These are phyloP conservation scores for Pleodorina starrii DNA, from an alignment of 139 green algal genomes.

Conservation along the genomic window DNA sequence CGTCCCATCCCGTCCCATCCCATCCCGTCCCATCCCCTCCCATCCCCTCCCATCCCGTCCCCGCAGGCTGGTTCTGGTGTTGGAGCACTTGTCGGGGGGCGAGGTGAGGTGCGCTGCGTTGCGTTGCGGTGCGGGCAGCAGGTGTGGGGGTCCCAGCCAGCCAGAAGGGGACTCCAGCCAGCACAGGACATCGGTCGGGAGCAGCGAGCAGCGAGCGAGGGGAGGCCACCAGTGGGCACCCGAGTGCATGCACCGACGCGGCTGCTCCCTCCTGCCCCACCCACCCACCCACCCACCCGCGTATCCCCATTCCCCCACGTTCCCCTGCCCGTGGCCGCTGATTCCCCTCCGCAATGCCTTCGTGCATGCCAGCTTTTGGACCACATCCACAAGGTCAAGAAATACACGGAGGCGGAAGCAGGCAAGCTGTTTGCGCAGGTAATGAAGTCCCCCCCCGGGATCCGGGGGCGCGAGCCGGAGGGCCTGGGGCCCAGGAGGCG, in stretches of 20 bases:
- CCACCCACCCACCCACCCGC: too few relatives aligned
- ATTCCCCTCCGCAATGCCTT: background rate
- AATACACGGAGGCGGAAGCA: conserved; percentile 61
- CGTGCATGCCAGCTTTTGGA: conserved; percentile 37
- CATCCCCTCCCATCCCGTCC: background rate
- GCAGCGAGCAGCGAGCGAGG: too few relatives aligned
- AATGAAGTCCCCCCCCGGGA: background rate
- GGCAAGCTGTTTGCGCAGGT: conserved; percentile 61
- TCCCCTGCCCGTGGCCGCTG: background rate
- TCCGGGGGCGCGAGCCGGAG: background rate
- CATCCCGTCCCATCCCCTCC: background rate
- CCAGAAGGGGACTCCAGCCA: too few relatives aligned
- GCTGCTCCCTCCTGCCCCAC: too few relatives aligned
- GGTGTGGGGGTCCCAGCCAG: too few relatives aligned
- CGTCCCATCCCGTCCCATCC: too few relatives aligned
- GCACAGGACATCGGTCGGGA: too few relatives aligned
- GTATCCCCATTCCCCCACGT: background rate
- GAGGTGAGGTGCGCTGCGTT: background rate
- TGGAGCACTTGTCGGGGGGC: conserved; percentile 63
- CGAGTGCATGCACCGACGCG: too few relatives aligned
- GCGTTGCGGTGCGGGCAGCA: too few relatives aligned
- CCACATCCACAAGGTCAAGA: conserved; percentile 57
- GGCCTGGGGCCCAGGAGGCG: too few relatives aligned
- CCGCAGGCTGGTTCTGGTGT: conserved; percentile 54
- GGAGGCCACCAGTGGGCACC: too few relatives aligned